phyloP scores from a whole-genome alignment of 768 basidiomycete genomes.

The Rhizopogon rudus region DNA sequence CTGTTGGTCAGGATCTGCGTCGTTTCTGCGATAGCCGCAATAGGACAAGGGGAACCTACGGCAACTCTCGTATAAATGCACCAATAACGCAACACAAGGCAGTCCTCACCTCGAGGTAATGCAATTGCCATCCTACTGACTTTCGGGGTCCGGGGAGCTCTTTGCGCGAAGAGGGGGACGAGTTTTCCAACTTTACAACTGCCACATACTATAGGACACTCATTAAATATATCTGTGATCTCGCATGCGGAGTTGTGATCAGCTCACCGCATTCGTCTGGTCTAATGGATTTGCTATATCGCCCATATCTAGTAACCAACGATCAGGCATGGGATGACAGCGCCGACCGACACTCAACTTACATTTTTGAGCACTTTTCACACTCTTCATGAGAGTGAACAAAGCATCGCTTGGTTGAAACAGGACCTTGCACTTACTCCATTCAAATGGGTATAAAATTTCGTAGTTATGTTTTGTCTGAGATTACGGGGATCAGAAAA shows the following conservation, averaged over 20 bases:
- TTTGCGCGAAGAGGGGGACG: conserved; percentile 48
- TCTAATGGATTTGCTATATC: conserved; percentile 68
- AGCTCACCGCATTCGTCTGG: conserved; percentile 58
- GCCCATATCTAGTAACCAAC: conserved; percentile 51
- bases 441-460: conserved; percentile 66
- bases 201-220: conserved; percentile 50
- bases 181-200: conserved; percentile 58
- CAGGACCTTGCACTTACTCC: conserved; percentile 46
- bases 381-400: conserved; percentile 42
- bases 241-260: not conserved
- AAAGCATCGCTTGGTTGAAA: conserved; percentile 4
- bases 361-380: conserved; percentile 59
- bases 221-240: not conserved
- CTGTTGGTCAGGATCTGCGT: not conserved
- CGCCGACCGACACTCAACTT: conserved; percentile 11
- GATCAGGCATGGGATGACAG: not conserved
- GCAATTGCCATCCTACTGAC: conserved; percentile 40
- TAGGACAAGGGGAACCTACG: conserved; percentile 13
- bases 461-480: conserved; percentile 74
- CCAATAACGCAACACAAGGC: not conserved
- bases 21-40: not conserved
- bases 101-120: conserved; percentile 38
- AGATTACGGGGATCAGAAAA: not conserved
- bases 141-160: conserved; percentile 29
- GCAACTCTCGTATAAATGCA: not conserved